Evolutionary conservation across 192 early-diverging fungal species (phyloP).

Genomic region (Umbelopsis sp.): DNA sequence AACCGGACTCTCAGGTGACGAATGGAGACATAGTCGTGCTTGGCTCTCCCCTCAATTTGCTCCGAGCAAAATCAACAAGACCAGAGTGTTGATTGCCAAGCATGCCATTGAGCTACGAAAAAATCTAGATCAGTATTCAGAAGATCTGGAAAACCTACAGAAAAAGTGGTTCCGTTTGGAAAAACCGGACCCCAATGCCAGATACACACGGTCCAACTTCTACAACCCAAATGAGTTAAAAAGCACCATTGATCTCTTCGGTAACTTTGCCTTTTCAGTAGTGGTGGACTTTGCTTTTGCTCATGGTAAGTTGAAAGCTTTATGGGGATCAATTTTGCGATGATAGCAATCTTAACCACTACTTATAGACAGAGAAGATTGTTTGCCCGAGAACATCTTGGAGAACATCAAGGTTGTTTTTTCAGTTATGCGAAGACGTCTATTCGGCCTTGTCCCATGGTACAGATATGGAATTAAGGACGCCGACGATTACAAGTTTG

Average conservation of each 20-base stretch:
- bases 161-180: constrained; percentile 11
- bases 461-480: constrained; percentile 5
- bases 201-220: constrained; percentile 9
- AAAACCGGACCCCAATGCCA: not conserved
- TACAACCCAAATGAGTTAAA: constrained; percentile 12
- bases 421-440: not conserved
- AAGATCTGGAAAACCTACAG: not conserved
- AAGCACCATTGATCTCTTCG: not conserved
- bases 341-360: not conserved
- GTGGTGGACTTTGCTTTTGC: constrained; percentile 20
- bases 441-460: not conserved
- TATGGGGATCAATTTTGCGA: not conserved
- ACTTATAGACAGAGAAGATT: constrained; percentile 11
- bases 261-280: not conserved
- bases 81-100: constrained; percentile 13
- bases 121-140: not conserved
- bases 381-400: constrained; percentile 8
- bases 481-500: constrained; percentile 2
- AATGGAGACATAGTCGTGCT: constrained; percentile 16
- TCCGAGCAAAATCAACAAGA: constrained; percentile 13
- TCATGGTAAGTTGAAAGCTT: not conserved
- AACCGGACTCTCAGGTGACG: not conserved
- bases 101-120: constrained; percentile 14
- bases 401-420: constrained; percentile 2
- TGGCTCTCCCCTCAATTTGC: constrained; percentile 18